Base-by-base conservation (phyloP, 306 rosid species). In the Pterocarpus macrocarpus region DNA sequence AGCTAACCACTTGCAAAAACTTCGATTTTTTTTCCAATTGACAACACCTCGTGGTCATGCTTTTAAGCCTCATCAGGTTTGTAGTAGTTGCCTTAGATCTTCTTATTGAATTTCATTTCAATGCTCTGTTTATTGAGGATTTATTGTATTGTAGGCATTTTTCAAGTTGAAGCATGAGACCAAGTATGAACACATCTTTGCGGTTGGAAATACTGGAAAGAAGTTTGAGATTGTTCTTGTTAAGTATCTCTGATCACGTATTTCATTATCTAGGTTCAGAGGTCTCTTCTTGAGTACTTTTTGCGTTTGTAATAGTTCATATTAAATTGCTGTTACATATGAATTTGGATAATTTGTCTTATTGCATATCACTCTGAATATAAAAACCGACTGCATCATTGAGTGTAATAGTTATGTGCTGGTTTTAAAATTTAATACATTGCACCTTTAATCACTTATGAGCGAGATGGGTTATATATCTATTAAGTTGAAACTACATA, bases 51-150 rank as follows among this genome's bases (percentile, higher is more conserved):
- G 44, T 44, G 98, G 95, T 45, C 87, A 81, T 65, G 81, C 68
- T 81, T 96, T 93, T 79, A 90, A 90, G 89, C 98, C 98, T n/a
- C 97, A 94, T 81, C 99, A 94, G 97, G 99, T 94, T 83, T 83
- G 92, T 72, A 49, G 62, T 77, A 74, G 64, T 64, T 66, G 45
- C 47, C 53, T 76, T 75, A 59, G 53, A 64, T 81, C 71, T 83
- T 80, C 22, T 55, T 53, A 64, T 75, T 80, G 64, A 45, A 47
- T 76, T 41, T 50, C n/a, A 56, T 75, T 77, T 75, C 75, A 73
- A 56, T 61, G 52, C 56, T 81, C 62, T 70, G 84, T 83, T 93
- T 81, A 72, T 74, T 82, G 69, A 73, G 58, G 56, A 33, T 57
- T 82, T 76, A 7, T 87, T 85, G 43, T 62, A 70, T 68, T 88